Evolutionary conservation across 2,329 filamentous ascomycete genomes (phyloP), one percentile per base, ranked within the genome.

Genomic region (Helminthosporium solani): DNA sequence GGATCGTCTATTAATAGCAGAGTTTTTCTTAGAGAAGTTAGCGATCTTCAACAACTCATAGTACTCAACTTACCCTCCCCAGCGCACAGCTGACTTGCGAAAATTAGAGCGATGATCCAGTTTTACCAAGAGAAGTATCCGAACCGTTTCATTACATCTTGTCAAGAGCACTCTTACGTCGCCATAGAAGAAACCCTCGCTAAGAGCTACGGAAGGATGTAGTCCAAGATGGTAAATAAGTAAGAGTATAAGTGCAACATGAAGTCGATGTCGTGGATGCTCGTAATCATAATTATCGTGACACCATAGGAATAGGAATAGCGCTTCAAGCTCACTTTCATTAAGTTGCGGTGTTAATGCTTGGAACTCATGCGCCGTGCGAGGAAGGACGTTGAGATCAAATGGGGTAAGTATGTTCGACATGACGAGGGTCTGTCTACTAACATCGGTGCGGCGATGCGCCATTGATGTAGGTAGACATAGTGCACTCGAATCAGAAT

Each of bases 321-420:
- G 20, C 20, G 14, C 25, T 8, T 25, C 20, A 14, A 40, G 23
- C 7, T 40, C 25, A 6, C 18, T 6, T 40, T 40, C 37, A 14
- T n/a, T 7, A 7, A 40, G 23, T 16, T 30, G 37, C 7, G 37
- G 37, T 27, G 12, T 40, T n/a, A 14, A 28, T 16, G 37, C 19
- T 40, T 40, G 37, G 18, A 40, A 40, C 18, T 40, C 37, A 40
- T 40, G n/a, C 9, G 37, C 37, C 14, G 23, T 12, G 6, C 37
- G 37, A 11, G 37, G 14, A 25, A 21, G 37, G 18, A 27, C 19
- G 23, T 25, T 9, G 9, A 25, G 23, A 9, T 25, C 23, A 9
- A 25, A 25, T 25, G 23, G 23, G 9, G 23, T 25, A 25, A 25
- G n/a, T n/a, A n/a, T n/a, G n/a, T n/a, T 25, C 6, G 23, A 25